Conservation (phyloP, 2,329 filamentous ascomycete genomes). For the Clarireedia paspali region DNA sequence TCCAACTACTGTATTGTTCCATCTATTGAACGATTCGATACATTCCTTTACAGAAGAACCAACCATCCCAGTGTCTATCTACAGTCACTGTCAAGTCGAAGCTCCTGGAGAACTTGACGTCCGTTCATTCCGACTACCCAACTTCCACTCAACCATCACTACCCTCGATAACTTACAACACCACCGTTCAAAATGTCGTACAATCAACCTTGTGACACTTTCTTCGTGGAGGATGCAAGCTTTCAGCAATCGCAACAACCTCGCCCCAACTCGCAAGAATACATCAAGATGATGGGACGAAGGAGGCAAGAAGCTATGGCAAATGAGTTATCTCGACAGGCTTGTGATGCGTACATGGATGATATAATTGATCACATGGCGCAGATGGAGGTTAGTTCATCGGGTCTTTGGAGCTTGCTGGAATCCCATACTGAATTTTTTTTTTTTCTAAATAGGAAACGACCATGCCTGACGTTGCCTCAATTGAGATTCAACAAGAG, state of each 20-base stretch:
- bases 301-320: slow-evolving; percentile 83
- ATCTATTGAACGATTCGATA: slow-evolving; percentile 14
- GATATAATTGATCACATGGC: slow-evolving; percentile 93
- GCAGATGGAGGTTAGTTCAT: slow-evolving; percentile 66
- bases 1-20: slow-evolving; percentile 15
- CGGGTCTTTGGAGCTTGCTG: slow-evolving; percentile 8
- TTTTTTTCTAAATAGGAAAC: slow-evolving; percentile 47
- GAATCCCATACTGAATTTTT: slow-evolving; percentile 25
- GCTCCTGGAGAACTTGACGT: slow-evolving; percentile 32
- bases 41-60: slow-evolving; percentile 19
- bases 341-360: slow-evolving; percentile 85
- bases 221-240: slow-evolving; percentile 53
- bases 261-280: slow-evolving; percentile 50
- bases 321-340: slow-evolving; percentile 77
- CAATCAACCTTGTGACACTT: slow-evolving; percentile 54
- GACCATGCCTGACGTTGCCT: slow-evolving; percentile 90
- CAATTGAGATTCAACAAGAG: slow-evolving; percentile 98
- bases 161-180: slow-evolving; percentile 8
- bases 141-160: background rate
- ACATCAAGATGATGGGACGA: slow-evolving; percentile 69
- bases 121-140: slow-evolving; percentile 19
- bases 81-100: slow-evolving; percentile 27
- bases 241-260: slow-evolving; percentile 12
- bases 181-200: slow-evolving; percentile 26
- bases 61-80: slow-evolving; percentile 18